Percentiles rank a stretch among this genome's conserved stretches.
phyloP scores from a whole-genome alignment of 2,329 filamentous ascomycete genomes.

The Phoma sp. region DNA sequence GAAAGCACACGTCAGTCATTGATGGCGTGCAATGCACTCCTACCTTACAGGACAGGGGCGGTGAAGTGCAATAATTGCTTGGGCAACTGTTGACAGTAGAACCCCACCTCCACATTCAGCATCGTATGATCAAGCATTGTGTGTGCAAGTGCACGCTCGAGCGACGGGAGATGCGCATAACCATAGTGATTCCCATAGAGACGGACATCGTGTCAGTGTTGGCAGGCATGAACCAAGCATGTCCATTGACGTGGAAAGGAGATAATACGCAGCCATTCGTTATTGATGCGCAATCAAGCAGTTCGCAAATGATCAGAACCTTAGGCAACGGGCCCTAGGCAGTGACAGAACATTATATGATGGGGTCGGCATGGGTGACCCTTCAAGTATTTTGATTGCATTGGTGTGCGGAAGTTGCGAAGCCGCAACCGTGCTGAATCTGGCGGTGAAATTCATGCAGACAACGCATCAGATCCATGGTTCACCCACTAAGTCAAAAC shows the following conservation, averaged over 20 bases:
- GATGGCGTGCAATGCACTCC: neutral
- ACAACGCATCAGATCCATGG: constrained; percentile 11
- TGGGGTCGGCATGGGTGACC: constrained; percentile 24
- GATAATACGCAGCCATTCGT: neutral
- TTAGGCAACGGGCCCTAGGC: constrained; percentile 8
- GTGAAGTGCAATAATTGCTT: constrained; percentile 8
- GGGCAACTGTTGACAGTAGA: neutral
- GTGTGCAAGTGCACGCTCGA: neutral
- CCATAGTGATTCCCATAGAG: constrained; percentile 14
- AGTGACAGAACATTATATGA: constrained; percentile 4
- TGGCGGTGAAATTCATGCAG: constrained; percentile 11
- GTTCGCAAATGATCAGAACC: constrained; percentile 7
- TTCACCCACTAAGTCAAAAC: constrained; percentile 18
- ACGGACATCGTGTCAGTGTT: constrained; percentile 10
- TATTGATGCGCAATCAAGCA: constrained; percentile 17
- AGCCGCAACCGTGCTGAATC: constrained; percentile 9
- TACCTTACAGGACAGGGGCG: neutral
- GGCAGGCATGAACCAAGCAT: constrained; percentile 12
- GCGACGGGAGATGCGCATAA: constrained; percentile 18
- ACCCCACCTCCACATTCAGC: constrained; percentile 2
- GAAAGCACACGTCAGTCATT: neutral
- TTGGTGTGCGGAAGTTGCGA: constrained; percentile 10
- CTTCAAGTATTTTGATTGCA: constrained; percentile 11
- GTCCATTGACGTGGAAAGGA: constrained; percentile 11
- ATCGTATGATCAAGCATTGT: neutral